These are phyloP conservation scores for Aquilaria malaccensis DNA, from an alignment of 345 rosid species.

Conservation along the genomic window DNA sequence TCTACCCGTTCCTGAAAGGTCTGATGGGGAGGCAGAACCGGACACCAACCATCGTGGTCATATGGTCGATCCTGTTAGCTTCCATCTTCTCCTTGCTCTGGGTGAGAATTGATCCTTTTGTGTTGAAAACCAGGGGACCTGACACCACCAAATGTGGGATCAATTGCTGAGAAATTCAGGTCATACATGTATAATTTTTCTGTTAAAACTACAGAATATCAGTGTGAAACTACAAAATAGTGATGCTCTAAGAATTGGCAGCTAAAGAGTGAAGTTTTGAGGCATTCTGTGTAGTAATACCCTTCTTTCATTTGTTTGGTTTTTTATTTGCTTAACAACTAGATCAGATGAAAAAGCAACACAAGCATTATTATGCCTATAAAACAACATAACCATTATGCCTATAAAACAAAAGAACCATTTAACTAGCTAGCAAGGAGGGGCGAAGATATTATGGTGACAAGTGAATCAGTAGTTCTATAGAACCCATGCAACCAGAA, in stretches of 20 bases:
- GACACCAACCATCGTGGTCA: constrained; percentile 92
- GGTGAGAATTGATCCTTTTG: constrained; percentile 92
- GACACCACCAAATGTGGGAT: constrained; percentile 70
- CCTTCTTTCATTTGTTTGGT: neutral
- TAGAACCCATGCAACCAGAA: too few species aligned
- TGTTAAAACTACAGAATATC: constrained; percentile 12
- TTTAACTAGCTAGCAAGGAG: too few species aligned
- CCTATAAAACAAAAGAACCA: too few species aligned
- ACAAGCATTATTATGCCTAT: too few species aligned
- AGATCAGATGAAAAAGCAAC: too few species aligned
- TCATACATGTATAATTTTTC: constrained; percentile 20
- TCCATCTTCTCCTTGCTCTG: constrained; percentile 96
- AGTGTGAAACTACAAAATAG: constrained; percentile 22
- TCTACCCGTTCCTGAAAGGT: constrained; percentile 98
- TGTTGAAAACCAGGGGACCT: constrained; percentile 92
- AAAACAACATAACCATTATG: too few species aligned
- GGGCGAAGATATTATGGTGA: too few species aligned
- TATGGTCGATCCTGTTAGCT: constrained; percentile 91
- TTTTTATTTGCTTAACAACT: too few species aligned
- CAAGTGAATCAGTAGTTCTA: too few species aligned
- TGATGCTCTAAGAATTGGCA: constrained; percentile 25
- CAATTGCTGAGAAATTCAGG: constrained; percentile 54
- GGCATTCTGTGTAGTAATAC: constrained; percentile 18
- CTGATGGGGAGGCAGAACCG: constrained; percentile 95
- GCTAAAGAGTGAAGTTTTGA: constrained; percentile 23